phyloP scores from a whole-genome alignment of 1,284 basidiomycete species.

The Pseudozyma sp. region DNA sequence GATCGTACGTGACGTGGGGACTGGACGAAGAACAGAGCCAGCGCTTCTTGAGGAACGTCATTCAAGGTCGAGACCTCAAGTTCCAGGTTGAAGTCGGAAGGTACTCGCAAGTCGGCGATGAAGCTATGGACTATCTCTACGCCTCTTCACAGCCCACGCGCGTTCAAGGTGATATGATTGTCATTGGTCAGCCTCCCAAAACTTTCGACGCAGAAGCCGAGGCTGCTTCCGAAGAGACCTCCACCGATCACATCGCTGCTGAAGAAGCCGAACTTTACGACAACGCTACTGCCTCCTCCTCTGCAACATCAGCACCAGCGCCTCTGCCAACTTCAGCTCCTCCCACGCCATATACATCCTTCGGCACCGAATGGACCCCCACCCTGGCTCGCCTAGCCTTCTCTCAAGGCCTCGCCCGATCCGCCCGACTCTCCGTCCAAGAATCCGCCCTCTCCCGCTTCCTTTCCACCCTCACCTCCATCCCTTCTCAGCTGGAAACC shows the following conservation, averaged over 20 bases:
- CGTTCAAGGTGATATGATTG: conserved; percentile 65
- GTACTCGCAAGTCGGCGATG: conserved; percentile 62
- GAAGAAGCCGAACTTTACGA: conserved; percentile 4
- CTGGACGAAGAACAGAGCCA: conserved; percentile 54
- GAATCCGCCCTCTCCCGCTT: conserved; percentile 58
- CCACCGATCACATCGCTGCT: not conserved
- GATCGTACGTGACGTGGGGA: conserved; percentile 67
- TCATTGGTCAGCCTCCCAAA: conserved; percentile 61
- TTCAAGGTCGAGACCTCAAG: conserved; percentile 44
- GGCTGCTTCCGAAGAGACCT: not conserved
- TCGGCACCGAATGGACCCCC: conserved; percentile 56
- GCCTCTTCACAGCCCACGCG: conserved; percentile 56
- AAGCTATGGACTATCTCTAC: conserved; percentile 66
- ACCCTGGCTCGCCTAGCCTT: conserved; percentile 63
- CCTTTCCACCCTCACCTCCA: conserved; percentile 48
- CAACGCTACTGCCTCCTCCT: not conserved
- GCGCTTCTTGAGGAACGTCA: conserved; percentile 55
- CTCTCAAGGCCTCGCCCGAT: conserved; percentile 65
- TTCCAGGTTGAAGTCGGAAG: conserved; percentile 45
- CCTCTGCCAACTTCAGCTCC: not conserved
- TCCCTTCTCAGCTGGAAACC: conserved; percentile 56
- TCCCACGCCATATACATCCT: conserved; percentile 20
- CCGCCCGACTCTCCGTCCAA: conserved; percentile 63
- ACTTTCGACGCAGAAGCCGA: conserved; percentile 31
- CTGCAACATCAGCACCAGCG: not conserved